phyloP scores from a whole-genome alignment of 2,329 filamentous ascomycete species.

The Hyphodiscus sp. region DNA sequence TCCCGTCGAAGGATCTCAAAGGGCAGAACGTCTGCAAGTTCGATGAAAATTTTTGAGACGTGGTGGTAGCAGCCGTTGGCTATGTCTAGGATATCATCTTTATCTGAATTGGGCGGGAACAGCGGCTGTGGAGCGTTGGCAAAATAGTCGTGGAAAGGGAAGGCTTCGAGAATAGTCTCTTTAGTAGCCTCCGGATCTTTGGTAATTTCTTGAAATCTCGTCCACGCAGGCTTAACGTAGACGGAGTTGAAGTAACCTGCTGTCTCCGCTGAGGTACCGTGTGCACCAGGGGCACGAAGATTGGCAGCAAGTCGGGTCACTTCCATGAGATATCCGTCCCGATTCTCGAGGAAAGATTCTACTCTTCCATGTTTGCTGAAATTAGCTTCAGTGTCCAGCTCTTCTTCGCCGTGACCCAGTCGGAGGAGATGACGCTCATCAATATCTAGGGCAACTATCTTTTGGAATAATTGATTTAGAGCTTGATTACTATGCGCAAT shows the following conservation, averaged over 20 bases:
- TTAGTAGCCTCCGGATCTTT: slow-evolving; percentile 49
- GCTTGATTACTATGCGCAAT: slow-evolving; percentile 98
- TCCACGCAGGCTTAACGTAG: slow-evolving; percentile 84
- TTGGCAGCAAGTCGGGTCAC: slow-evolving; percentile 81
- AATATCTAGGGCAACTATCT: slow-evolving; percentile 94
- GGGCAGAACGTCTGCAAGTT: slow-evolving; percentile 86
- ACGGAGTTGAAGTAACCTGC: slow-evolving; percentile 95
- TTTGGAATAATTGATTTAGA: slow-evolving; percentile 93
- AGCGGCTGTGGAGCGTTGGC: slow-evolving; percentile 79
- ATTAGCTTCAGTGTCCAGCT: slow-evolving; percentile 75
- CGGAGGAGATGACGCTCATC: slow-evolving; percentile 90
- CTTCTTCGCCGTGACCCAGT: slow-evolving; percentile 91
- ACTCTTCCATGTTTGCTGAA: slow-evolving; percentile 95
- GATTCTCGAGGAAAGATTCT: slow-evolving; percentile 89
- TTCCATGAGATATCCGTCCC: slow-evolving; percentile 69
- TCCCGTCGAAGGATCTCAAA: slow-evolving; percentile 90
- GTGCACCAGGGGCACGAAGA: slow-evolving; percentile 83
- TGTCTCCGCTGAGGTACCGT: slow-evolving; percentile 92
- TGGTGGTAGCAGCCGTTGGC: slow-evolving; percentile 82
- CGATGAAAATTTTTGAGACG: slow-evolving; percentile 82
- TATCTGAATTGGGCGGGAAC: slow-evolving; percentile 61
- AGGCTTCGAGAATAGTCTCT: slow-evolving; percentile 61
- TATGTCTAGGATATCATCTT: slow-evolving; percentile 65
- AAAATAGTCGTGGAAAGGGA: slow-evolving; percentile 88
- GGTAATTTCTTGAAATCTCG: slow-evolving; percentile 66